Evolutionary conservation across 306 rosid species (phyloP).

Genomic region (Acacia confusa): DNA sequence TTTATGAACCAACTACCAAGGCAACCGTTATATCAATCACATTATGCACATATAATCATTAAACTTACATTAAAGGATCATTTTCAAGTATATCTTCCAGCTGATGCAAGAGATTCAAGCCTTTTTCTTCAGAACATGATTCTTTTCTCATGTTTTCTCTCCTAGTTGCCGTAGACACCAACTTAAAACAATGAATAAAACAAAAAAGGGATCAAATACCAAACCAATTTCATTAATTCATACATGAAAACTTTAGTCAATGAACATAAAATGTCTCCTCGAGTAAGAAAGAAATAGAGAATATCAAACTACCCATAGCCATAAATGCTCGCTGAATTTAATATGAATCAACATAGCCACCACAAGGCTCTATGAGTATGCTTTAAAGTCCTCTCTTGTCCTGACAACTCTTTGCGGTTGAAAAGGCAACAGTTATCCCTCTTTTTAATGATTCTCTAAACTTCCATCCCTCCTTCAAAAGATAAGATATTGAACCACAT

Average conservation of each 20-base stretch:
- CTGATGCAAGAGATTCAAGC: constrained; percentile 51
- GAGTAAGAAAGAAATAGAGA: neutral
- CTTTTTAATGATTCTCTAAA: neutral
- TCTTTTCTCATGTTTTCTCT: constrained; percentile 40
- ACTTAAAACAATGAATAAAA: neutral
- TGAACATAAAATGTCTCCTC: neutral
- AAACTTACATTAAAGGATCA: constrained; percentile 70
- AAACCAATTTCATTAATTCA: neutral
- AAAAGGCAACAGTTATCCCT: neutral
- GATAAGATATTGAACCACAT: neutral
- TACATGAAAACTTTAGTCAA: neutral
- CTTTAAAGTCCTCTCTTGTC: neutral
- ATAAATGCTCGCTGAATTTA: neutral
- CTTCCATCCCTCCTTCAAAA: neutral
- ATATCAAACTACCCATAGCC: neutral
- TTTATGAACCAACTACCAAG: constrained; percentile 13
- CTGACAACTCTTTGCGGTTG: neutral
- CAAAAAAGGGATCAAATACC: neutral
- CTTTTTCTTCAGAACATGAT: constrained; percentile 29
- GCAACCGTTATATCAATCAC: neutral
- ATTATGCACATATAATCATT: neutral
- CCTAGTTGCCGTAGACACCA: neutral
- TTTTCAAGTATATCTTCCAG: constrained; percentile 68
- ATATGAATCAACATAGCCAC: neutral
- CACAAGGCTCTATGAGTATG: neutral